These are phyloP conservation scores for Dacryopinax primogenitus DNA, from an alignment of 768 basidiomycete species.

Conservation along the genomic window DNA sequence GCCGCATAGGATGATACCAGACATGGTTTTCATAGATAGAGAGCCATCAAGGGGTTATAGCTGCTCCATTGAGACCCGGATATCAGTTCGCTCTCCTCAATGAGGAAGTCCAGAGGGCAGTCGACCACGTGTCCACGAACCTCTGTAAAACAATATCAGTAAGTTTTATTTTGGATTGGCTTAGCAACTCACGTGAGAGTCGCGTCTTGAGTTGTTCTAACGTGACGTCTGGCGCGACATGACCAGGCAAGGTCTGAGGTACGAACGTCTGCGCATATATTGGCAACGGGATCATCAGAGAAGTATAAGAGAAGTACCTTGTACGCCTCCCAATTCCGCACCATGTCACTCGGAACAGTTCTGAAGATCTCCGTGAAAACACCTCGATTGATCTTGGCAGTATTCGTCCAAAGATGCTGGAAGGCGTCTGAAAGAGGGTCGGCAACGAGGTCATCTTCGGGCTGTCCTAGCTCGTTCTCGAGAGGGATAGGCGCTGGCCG, in stretches of 20 bases:
- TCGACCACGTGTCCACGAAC: constrained; percentile 34
- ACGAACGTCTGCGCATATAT: constrained; percentile 44
- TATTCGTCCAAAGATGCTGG: constrained; percentile 47
- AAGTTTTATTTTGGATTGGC: not conserved
- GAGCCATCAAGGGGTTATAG: not conserved
- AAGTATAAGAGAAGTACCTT: constrained; percentile 34
- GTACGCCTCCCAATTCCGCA: constrained; percentile 66
- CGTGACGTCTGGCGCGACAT: constrained; percentile 57
- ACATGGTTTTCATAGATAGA: not conserved
- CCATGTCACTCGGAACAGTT: constrained; percentile 72
- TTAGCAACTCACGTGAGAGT: constrained; percentile 42
- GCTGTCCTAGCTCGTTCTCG: constrained; percentile 45
- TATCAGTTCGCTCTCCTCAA: constrained; percentile 48
- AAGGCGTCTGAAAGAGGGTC: constrained; percentile 64
- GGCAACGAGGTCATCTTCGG: constrained; percentile 54
- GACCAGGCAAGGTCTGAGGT: constrained; percentile 65
- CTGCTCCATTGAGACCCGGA: constrained; percentile 2
- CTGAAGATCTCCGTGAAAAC: constrained; percentile 78
- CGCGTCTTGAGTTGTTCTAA: constrained; percentile 55
- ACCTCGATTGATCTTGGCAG: constrained; percentile 68
- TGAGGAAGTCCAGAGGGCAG: constrained; percentile 52
- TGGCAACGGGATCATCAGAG: not conserved
- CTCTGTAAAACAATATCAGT: constrained; percentile 28
- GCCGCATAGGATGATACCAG: no score
- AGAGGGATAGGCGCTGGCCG: constrained; percentile 60